Base-by-base conservation (phyloP, 2,329 filamentous ascomycete species). In the Lachnellula suecica region DNA sequence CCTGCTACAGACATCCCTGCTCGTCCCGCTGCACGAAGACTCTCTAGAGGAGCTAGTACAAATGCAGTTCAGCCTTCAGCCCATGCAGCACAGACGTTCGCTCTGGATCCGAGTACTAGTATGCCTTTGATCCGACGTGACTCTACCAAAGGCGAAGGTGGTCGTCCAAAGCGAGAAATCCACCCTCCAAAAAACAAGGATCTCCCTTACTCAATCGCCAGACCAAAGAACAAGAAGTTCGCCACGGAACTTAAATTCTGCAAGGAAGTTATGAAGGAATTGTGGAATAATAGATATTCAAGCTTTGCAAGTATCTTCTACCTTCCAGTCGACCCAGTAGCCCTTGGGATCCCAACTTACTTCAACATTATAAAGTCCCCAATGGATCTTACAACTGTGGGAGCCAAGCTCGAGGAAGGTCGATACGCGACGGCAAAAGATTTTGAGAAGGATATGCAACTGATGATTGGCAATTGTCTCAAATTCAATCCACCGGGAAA, bases 281-380 rank as follows among this genome's bases (percentile, higher is more conserved):
- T 97, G 27, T 82, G 86, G 70, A 88, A 91, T 67, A 72, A 79
- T 1, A 92, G 89, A 68, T 81, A 97, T 66, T 78, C 76, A 51
- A 66, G 72, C 2, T 74, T 86, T 59, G 90, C 90, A 40, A 79
- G 79, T 50, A 86, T 89, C 53, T 99, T 99, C 74, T 74, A 90
- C 63, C 74, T 81, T 7, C 89, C 94, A 0, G 94, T 99, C 19
- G 94, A 99, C 67, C 91, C 94, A 0, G 92, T 97, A 31, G 93
- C 92, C 0, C 76, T 97, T 49, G 91, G 93, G 68, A 97, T 97
- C 54, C 94, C 94, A 1, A 87, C 88, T 22, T 99, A 99, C 68
- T 90, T 94, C 69, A 91, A 88, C 64, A 78, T 97, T 56, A 91
- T 99, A 73, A 97, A 96, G 77, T 91, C 92, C 68, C 94, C 94